Base-by-base conservation (phyloP, 129 eudicot genomes). In the Tagetes erecta region DNA sequence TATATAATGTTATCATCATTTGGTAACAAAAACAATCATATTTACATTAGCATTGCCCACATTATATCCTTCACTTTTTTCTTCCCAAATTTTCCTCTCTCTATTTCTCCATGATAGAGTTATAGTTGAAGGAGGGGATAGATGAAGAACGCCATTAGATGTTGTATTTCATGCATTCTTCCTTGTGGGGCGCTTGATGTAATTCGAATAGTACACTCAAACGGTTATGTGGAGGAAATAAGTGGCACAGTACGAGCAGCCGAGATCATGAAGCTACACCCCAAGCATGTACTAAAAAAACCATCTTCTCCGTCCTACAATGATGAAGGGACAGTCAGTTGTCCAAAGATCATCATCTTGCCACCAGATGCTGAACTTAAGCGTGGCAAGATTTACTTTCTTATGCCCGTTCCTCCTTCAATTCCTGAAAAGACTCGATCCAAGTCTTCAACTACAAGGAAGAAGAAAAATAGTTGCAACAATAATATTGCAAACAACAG, bases 131-230 rank as follows among this genome's bases (percentile, higher is more conserved):
- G 38, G 41, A 49, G 50, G 44, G 75, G 55, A 63, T 80, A 67
- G 71, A 87, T 92, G 96, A 89, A 69, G 78, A 84, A 86, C 83
- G 71, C 87, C 47, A 86, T 92, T 13, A 92, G 92, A 79, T 92
- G 98, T 72, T 92, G 96, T 87, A 87, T 92, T 71, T 92, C 98
- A 45, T 92, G 98, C 90, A 92, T 92, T 79, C 92, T 92, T 67
- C 98, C 98, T 11, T 92, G 98, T 60, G 98, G 98, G 0, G 87
- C 88, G 5, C 91, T 92, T n/a, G 98, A 92, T 72, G 98, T 92
- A 49, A 89, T 92, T 78, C 82, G 98, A 3, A 89, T 92, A 58
- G 89, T 92, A 27, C 98, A 92, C 70, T 50, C 96, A 5, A 87
- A 92, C 65, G 98, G 98, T 27, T 85, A 79, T 4, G 96, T 92